These are phyloP conservation scores for Salvia sclarea DNA, from an alignment of 305 asterid species.

Conservation along the genomic window DNA sequence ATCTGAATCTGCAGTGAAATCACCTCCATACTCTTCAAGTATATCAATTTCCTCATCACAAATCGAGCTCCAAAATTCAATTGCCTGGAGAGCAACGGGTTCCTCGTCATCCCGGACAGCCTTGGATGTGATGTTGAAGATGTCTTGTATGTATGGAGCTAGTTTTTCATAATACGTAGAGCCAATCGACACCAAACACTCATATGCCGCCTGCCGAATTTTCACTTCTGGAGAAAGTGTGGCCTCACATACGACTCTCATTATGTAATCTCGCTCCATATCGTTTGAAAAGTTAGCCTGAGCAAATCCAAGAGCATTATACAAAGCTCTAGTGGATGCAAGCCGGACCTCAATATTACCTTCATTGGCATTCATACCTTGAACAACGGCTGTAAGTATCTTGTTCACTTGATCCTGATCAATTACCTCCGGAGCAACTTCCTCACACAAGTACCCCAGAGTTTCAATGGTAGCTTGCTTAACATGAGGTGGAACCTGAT, in stretches of 20 bases:
- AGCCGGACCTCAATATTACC: constrained; percentile 71
- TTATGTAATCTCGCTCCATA: constrained; percentile 88
- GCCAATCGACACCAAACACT: constrained; percentile 86
- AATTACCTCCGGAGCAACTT: constrained; percentile 73
- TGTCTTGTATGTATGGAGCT: constrained; percentile 78
- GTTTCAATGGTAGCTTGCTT: constrained; percentile 94
- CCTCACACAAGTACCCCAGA: constrained; percentile 90
- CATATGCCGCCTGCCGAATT: constrained; percentile 90
- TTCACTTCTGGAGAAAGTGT: constrained; percentile 77
- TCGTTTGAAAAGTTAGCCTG: constrained; percentile 87
- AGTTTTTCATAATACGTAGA: constrained; percentile 81
- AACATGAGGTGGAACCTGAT: constrained; percentile 78
- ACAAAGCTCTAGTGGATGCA: constrained; percentile 81
- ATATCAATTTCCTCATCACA: constrained; percentile 94
- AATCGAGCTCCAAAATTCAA: constrained; percentile 90
- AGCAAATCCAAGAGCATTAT: constrained; percentile 93
- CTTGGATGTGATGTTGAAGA: constrained; percentile 80
- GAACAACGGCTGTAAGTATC: constrained; percentile 89
- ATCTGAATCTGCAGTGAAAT: constrained; percentile 77
- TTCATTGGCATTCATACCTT: constrained; percentile 89
- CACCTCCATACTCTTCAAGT: constrained; percentile 78
- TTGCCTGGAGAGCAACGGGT: constrained; percentile 94
- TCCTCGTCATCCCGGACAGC: constrained; percentile 84
- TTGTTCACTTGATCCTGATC: constrained; percentile 91
- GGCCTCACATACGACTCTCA: constrained; percentile 95